Base-by-base conservation (phyloP, 202 grass and related monocot species). In the Panicum hallii region DNA sequence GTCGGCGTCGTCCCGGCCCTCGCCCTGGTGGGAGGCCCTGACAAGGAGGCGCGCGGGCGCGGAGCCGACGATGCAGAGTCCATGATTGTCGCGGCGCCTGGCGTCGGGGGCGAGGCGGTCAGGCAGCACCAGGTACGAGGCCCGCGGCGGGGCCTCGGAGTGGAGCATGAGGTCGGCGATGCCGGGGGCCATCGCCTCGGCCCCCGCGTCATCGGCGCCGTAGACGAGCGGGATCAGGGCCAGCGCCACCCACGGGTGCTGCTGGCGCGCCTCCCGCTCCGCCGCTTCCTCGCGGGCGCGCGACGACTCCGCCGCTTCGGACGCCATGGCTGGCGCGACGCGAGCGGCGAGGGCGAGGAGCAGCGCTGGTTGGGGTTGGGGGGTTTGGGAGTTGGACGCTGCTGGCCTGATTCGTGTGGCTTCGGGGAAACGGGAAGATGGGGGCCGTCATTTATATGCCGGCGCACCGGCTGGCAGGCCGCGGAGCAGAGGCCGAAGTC, bases 231-330 rank as follows among this genome's bases (percentile, higher is more conserved):
- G 4, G 12, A 19, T 49, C n/a, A n/a, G n/a, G n/a, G n/a, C n/a
- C 58, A 83, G 81, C 44, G 44, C 61, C 12, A 83, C 81, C 81
- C 58, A 65, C n/a, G n/a, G n/a, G n/a, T n/a, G n/a, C n/a, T n/a
- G n/a, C 3, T 1, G 7, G 57, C 10, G 2, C 57, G 22, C 22
- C 57, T 61, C 22, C n/a, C 1, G 22, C 9, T 28, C 10, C n/a
- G 57, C n/a, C 10, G 20, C 56, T 11, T 38, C 47, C 26, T 50
- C 45, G 68, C 23, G 11, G n/a, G 48, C n/a, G 4, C 20, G 20
- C 19, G 17, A 66, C 16, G 60, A 48, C 30, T 50, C 11, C 30
- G 32, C 16, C 49, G 4, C 9, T 4, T 13, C 30, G 5, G 17
- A 20, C n/a, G 20, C 20, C 53, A 56, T 56, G 53, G 17, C 50